Evolutionary conservation across 2,329 filamentous ascomycete genomes (phyloP).

Genomic region (Alternaria solani): DNA sequence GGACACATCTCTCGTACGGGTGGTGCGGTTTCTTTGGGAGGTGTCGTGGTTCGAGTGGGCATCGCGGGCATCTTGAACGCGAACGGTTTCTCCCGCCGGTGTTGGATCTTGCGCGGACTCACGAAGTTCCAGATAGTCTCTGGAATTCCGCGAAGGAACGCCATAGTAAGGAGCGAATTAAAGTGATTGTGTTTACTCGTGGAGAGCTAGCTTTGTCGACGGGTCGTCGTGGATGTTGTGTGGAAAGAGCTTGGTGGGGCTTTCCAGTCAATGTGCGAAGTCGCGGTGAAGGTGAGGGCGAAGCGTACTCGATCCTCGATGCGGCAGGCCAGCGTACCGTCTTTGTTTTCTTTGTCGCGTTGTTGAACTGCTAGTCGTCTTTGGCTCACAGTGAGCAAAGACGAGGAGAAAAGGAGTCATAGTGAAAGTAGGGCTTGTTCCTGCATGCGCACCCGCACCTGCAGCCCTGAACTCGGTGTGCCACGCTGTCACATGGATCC

Average conservation of each 20-base stretch:
- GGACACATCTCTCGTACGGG: slow-evolving; percentile 45
- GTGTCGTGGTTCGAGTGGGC: slow-evolving; percentile 21
- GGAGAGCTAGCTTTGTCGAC: background rate
- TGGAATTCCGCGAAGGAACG: slow-evolving; percentile 44
- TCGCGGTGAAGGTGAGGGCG: slow-evolving; percentile 29
- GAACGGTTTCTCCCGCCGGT: slow-evolving; percentile 49
- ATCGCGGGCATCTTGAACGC: slow-evolving; percentile 48
- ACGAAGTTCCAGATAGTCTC: slow-evolving; percentile 54
- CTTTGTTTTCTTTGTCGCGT: slow-evolving; percentile 22
- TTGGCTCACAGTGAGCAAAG: slow-evolving; percentile 21
- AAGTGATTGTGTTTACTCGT: background rate
- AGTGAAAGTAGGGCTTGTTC: slow-evolving; percentile 24
- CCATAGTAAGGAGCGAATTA: slow-evolving; percentile 29
- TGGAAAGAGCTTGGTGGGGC: slow-evolving; percentile 2
- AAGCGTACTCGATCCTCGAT: slow-evolving; percentile 16
- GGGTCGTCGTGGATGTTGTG: background rate
- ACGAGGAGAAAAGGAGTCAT: slow-evolving; percentile 25
- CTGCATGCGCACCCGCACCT: slow-evolving; percentile 14
- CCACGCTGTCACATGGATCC: slow-evolving; percentile 17
- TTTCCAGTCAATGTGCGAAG: slow-evolving; percentile 6
- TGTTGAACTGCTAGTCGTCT: slow-evolving; percentile 8
- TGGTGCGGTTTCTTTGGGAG: background rate
- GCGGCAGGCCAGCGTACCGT: slow-evolving; percentile 13
- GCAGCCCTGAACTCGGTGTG: slow-evolving; percentile 17
- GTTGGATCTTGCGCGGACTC: slow-evolving; percentile 52